These are phyloP conservation scores for Crepidotus variabilis DNA, from an alignment of 768 basidiomycete species.

Conservation along the genomic window DNA sequence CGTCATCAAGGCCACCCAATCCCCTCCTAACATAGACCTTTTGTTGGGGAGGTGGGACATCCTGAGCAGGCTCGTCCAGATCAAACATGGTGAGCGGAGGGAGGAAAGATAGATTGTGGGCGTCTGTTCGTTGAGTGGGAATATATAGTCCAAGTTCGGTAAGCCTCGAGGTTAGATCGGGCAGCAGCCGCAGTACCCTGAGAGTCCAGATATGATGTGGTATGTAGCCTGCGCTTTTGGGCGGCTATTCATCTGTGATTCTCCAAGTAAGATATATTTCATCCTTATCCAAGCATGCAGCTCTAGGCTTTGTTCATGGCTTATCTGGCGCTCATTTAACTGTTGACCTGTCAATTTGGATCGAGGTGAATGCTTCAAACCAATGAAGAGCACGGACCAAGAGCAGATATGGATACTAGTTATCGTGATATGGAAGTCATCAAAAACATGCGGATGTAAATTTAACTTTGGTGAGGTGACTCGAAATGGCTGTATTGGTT, in stretches of 20 bases:
- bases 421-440: background rate
- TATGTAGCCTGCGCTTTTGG: background rate
- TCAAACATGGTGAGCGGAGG: conserved; percentile 9
- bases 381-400: too few species aligned
- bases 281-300: background rate
- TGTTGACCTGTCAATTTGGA: too few species aligned
- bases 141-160: conserved; percentile 13
- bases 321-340: too few species aligned
- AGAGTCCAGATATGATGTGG: background rate
- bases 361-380: too few species aligned
- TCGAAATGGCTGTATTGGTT: background rate
- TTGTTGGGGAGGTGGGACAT: background rate
- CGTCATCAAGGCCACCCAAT: conserved; percentile 34
- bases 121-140: conserved; percentile 15
- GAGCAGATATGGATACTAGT: too few species aligned
- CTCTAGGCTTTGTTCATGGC: too few species aligned
- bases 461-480: background rate
- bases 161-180: conserved; percentile 11
- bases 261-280: background rate
- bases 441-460: background rate
- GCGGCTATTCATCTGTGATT: background rate
- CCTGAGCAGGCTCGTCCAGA: background rate
- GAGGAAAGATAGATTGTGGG: conserved; percentile 12
- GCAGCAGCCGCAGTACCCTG: background rate
- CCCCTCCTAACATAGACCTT: conserved; percentile 18